Percentiles rank a stretch among this genome's conserved stretches.
Evolutionary conservation across 1,139 yeast species (phyloP).

Genomic region (Spencermartinsiella ligniputridi): DNA sequence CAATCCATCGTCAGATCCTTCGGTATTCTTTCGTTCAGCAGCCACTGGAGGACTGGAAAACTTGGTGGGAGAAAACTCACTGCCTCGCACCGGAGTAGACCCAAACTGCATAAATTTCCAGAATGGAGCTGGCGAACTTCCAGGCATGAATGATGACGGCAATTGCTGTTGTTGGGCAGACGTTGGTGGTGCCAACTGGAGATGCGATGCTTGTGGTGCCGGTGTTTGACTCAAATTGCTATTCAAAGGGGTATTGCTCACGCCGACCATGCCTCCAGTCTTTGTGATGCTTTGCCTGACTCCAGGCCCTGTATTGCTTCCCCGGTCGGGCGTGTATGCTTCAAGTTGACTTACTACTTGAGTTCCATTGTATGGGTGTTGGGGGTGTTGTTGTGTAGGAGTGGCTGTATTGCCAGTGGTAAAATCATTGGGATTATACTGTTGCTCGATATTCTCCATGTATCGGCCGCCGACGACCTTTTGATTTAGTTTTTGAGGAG

Average conservation of each 20-base stretch:
- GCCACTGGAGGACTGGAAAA: slow-evolving; percentile 30
- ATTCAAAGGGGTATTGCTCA: background rate
- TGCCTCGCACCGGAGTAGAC: slow-evolving; percentile 33
- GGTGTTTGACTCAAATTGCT: slow-evolving; percentile 19
- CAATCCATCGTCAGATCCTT: slow-evolving; percentile 28
- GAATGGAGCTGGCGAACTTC: slow-evolving; percentile 39
- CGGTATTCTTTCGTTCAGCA: slow-evolving; percentile 13
- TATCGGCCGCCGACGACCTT: background rate
- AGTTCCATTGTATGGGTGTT: slow-evolving; percentile 18
- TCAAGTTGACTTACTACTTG: slow-evolving; percentile 46
- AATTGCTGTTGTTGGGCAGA: slow-evolving; percentile 38
- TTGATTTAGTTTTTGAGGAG: slow-evolving; percentile 4
- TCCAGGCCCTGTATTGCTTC: slow-evolving; percentile 27
- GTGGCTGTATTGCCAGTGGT: slow-evolving; percentile 21
- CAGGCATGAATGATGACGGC: slow-evolving; percentile 40
- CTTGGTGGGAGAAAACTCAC: slow-evolving; percentile 31
- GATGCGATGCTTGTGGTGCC: slow-evolving; percentile 26
- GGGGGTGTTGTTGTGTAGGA: slow-evolving; percentile 48
- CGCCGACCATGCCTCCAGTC: background rate
- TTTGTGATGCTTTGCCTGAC: background rate
- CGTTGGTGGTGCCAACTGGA: slow-evolving; percentile 38
- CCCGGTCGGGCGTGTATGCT: slow-evolving; percentile 81
- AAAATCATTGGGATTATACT: slow-evolving; percentile 31
- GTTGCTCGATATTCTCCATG: slow-evolving; percentile 6
- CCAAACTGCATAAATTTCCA: slow-evolving; percentile 40